Conservation (phyloP, 768 basidiomycete genomes). For the Mycena venus region DNA sequence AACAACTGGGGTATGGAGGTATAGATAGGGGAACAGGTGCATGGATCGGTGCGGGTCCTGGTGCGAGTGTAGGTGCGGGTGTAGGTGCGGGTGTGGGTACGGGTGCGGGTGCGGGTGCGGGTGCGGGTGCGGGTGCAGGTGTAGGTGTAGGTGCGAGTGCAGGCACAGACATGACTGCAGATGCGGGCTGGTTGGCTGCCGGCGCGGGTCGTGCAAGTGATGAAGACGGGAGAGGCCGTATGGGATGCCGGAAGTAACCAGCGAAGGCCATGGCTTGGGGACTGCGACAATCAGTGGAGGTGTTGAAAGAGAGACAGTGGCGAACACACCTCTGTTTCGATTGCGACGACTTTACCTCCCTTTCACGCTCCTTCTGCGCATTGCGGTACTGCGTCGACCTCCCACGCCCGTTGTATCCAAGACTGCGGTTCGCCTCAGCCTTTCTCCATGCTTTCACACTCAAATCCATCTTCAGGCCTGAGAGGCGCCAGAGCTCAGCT, state of each 20-base stretch:
- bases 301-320: neutral
- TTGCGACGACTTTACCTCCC: neutral
- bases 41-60: neutral
- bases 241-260: neutral
- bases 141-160: no score
- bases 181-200: no score
- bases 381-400: neutral
- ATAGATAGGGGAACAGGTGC: neutral
- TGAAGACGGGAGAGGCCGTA: no score
- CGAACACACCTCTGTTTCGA: neutral
- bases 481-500: neutral
- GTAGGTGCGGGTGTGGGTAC: neutral
- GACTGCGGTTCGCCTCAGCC: neutral
- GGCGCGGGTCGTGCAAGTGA: no score
- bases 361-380: neutral
- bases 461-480: neutral
- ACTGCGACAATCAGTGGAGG: neutral
- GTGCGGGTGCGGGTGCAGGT: no score
- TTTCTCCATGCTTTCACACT: neutral
- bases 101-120: neutral
- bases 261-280: neutral
- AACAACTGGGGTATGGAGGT: neutral
- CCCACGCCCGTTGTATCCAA: conserved; percentile 8
- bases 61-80: neutral
- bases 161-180: no score